These are phyloP conservation scores for Mucor irregularis DNA, from an alignment of 371 early-diverging fungal species.

Conservation along the genomic window DNA sequence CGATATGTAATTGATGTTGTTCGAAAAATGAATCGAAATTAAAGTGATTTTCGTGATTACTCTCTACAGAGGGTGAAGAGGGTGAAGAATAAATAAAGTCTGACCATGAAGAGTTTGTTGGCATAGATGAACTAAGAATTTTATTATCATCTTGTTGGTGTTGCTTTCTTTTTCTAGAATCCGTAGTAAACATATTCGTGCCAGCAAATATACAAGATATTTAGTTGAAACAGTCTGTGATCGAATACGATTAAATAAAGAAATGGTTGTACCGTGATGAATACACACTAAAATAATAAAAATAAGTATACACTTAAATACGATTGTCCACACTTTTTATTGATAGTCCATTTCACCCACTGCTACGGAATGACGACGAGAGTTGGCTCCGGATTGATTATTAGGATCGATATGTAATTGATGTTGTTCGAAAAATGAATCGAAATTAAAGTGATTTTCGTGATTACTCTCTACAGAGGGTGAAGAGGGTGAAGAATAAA, in stretches of 20 bases:
- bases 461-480: slow-evolving; percentile 18
- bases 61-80: slow-evolving; percentile 24
- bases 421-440: slow-evolving; percentile 20
- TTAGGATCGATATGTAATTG: not conserved
- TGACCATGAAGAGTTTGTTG: slow-evolving; percentile 28
- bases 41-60: slow-evolving; percentile 5
- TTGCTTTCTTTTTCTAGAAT: slow-evolving; percentile 29
- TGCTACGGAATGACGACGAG: slow-evolving; percentile 32
- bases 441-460: slow-evolving; percentile 10
- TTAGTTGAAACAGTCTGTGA: no score
- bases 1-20: slow-evolving; percentile 9
- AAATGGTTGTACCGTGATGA: no score
- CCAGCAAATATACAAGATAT: slow-evolving; percentile 5
- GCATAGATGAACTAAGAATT: slow-evolving; percentile 15
- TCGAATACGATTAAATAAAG: no score
- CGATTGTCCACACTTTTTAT: no score
- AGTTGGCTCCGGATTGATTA: slow-evolving; percentile 13
- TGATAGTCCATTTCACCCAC: slow-evolving; percentile 30
- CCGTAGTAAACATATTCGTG: slow-evolving; percentile 17
- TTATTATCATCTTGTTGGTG: slow-evolving; percentile 14
- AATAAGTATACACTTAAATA: no score
- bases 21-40: slow-evolving; percentile 19
- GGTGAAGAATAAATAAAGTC: slow-evolving; percentile 38
- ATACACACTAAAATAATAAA: not conserved
- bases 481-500: slow-evolving; percentile 35